Percentiles rank a stretch among this genome's conserved stretches.
phyloP scores from a whole-genome alignment of 1,284 basidiomycete genomes.

The Cystobasidiaceae sp. region DNA sequence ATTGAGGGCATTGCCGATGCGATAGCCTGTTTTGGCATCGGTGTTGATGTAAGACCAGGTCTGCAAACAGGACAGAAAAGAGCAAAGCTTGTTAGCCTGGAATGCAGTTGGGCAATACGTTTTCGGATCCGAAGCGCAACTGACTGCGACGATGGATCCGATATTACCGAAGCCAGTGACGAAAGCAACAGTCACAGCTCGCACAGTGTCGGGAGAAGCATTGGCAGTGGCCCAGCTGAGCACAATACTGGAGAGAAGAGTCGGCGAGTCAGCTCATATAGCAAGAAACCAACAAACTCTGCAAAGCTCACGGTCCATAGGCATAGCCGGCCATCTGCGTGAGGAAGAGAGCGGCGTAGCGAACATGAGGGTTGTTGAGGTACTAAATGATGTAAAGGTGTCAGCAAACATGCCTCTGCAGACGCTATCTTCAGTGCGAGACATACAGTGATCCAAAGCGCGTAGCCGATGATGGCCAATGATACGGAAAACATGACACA shows the following conservation, averaged over 20 bases:
- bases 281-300: background rate
- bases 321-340: constrained; percentile 33
- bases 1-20: constrained; percentile 39
- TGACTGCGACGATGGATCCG: constrained; percentile 27
- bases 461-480: constrained; percentile 25
- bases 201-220: constrained; percentile 29
- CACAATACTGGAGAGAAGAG: constrained; percentile 7
- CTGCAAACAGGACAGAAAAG: constrained; percentile 23
- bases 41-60: constrained; percentile 40
- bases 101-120: background rate
- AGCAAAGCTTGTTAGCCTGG: background rate
- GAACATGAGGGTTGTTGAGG: constrained; percentile 28
- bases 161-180: constrained; percentile 32
- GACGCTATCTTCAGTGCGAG: background rate
- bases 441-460: constrained; percentile 14
- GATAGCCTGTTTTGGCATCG: constrained; percentile 35
- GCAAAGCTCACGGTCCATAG: constrained; percentile 32
- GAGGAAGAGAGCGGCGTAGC: constrained; percentile 38
- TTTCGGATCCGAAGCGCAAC: background rate
- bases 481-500: constrained; percentile 32
- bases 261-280: background rate
- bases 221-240: constrained; percentile 37
- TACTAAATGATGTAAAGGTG: background rate
- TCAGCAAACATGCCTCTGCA: background rate
- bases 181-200: constrained; percentile 31